Conservation (phyloP, 306 rosid species). For the Medicago arabica region DNA sequence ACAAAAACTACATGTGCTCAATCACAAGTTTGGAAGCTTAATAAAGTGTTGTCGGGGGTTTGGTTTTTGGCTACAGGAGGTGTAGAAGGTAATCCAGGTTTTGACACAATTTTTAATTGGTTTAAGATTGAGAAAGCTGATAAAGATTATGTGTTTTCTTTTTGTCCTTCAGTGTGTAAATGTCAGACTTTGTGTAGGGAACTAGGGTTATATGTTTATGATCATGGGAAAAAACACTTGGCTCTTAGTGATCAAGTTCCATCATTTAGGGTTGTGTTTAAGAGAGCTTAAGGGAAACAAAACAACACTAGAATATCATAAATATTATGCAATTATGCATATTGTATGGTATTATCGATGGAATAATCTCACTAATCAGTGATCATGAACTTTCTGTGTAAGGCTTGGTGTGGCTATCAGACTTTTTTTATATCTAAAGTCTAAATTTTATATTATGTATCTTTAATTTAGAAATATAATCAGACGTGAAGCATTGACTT, state of each 20-base stretch:
- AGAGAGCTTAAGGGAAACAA: conserved; percentile 38
- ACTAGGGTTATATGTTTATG: conserved; percentile 35
- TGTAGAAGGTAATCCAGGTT: conserved; percentile 58
- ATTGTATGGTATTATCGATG: neutral
- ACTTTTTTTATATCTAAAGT: too few species aligned
- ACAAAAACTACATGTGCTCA: conserved; percentile 22
- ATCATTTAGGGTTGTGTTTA: conserved; percentile 42
- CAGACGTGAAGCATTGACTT: too few species aligned
- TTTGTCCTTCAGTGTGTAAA: conserved; percentile 65
- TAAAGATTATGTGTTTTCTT: conserved; percentile 54
- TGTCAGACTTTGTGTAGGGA: conserved; percentile 62
- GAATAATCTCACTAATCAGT: neutral
- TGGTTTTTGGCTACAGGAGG: conserved; percentile 57
- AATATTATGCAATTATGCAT: conserved; percentile 4
- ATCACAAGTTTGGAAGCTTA: conserved; percentile 57
- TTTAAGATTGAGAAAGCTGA: conserved; percentile 67
- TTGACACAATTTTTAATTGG: conserved; percentile 53
- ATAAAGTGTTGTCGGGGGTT: conserved; percentile 44
- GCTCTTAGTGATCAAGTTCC: conserved; percentile 47
- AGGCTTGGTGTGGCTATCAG: too few species aligned
- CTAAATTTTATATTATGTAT: too few species aligned
- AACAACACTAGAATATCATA: conserved; percentile 21
- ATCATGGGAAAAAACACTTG: conserved; percentile 44
- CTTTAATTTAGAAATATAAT: too few species aligned
- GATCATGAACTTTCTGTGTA: too few species aligned